phyloP scores from a whole-genome alignment of 2,329 filamentous ascomycete genomes.

The Apiospora pterosperma region DNA sequence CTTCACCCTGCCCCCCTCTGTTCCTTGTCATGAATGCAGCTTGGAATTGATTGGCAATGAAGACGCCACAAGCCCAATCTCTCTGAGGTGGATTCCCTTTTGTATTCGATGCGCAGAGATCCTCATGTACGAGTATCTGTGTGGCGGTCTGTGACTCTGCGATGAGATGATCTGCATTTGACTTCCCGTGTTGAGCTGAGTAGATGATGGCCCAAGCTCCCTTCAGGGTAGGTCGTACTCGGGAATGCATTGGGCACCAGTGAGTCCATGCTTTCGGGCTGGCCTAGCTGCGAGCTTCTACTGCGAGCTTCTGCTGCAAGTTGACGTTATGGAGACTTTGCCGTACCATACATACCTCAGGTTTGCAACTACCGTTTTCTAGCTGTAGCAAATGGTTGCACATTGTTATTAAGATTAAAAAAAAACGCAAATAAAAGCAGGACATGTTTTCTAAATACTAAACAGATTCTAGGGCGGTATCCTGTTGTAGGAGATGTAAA shows the following conservation, averaged over 20 bases:
- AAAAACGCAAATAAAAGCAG: too few relatives aligned
- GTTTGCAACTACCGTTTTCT: too few relatives aligned
- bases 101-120: neutral
- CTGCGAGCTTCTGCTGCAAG: neutral
- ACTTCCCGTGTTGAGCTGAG: neutral
- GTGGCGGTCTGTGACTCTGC: neutral
- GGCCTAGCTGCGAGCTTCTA: too few relatives aligned
- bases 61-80: neutral
- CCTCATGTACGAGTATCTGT: neutral
- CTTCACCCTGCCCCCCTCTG: neutral
- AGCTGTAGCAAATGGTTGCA: too few relatives aligned
- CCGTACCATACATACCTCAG: too few relatives aligned
- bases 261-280: neutral
- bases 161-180: neutral
- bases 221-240: constrained; percentile 1
- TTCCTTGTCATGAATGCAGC: neutral
- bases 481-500: neutral
- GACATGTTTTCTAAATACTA: too few relatives aligned
- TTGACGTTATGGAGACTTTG: too few relatives aligned
- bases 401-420: too few relatives aligned
- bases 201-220: neutral
- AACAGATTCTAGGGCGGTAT: too few relatives aligned
- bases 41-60: neutral
- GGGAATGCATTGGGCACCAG: neutral
- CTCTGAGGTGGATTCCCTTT: neutral